Conservation (phyloP, 2,329 filamentous ascomycete genomes). For the Tolypocladium sp. region DNA sequence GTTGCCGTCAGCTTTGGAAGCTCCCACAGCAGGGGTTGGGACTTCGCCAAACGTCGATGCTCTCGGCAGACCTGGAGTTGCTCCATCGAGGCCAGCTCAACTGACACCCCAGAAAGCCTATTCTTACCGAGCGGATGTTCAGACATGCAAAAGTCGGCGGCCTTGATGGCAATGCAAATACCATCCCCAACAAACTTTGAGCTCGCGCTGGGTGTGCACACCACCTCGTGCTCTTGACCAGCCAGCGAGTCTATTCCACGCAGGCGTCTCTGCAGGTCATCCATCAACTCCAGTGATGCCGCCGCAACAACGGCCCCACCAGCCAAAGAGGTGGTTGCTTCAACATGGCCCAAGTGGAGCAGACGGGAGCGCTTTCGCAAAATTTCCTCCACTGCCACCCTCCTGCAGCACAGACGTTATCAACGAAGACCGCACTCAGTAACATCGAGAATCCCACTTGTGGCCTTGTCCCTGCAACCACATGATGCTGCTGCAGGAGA, state of each 20-base stretch:
- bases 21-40: too few relatives aligned
- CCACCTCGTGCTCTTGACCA: neutral
- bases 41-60: too few relatives aligned
- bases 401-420: neutral
- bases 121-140: too few relatives aligned
- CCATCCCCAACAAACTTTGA: neutral
- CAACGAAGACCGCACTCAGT: neutral
- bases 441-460: neutral
- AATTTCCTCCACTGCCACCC: neutral
- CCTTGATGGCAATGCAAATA: neutral
- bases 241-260: neutral
- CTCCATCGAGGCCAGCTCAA: too few relatives aligned
- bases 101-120: too few relatives aligned
- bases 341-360: neutral
- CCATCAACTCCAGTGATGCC: neutral
- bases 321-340: neutral
- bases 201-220: neutral
- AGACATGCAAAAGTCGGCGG: neutral
- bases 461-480: neutral
- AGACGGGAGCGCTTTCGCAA: neutral
- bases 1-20: neutral
- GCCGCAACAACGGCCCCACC: neutral
- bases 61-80: too few relatives aligned
- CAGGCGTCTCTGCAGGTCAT: neutral
- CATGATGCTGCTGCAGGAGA: neutral